These are phyloP conservation scores for Puccinia hordei DNA, from an alignment of 1,284 basidiomycete species.

Conservation along the genomic window DNA sequence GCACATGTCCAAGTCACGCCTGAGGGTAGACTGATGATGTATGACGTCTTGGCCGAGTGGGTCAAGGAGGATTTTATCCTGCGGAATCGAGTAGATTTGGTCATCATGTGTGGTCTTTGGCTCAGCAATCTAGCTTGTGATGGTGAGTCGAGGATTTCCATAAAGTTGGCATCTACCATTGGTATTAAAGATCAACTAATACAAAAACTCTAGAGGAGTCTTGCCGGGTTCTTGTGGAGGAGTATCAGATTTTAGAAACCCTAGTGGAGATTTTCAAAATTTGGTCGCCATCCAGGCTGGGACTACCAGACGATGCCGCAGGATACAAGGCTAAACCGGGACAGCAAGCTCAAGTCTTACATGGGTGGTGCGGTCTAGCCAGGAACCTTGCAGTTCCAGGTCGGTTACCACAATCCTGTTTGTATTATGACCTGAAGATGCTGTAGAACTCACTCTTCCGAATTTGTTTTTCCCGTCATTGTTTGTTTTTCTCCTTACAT, in stretches of 20 bases:
- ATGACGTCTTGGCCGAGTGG: slow-evolving; percentile 22
- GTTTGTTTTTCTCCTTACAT: not conserved
- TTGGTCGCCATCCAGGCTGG: slow-evolving; percentile 23
- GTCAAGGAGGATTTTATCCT: not conserved
- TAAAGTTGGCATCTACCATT: not conserved
- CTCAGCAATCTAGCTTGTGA: slow-evolving; percentile 43
- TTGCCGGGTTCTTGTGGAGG: slow-evolving; percentile 33
- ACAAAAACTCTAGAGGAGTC: slow-evolving; percentile 3
- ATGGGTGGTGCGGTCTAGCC: slow-evolving; percentile 43
- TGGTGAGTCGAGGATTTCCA: slow-evolving; percentile 26
- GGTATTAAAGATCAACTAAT: not conserved
- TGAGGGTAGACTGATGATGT: not conserved
- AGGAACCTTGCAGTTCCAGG: slow-evolving; percentile 48
- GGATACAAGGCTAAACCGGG: slow-evolving; percentile 24
- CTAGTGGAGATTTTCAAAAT: slow-evolving; percentile 3
- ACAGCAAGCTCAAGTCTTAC: slow-evolving; percentile 48
- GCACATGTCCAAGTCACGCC: not conserved
- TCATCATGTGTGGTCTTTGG: slow-evolving; percentile 44
- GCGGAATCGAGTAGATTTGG: slow-evolving; percentile 30
- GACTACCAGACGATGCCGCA: not conserved
- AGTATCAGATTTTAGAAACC: slow-evolving; percentile 27
- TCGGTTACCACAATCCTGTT: slow-evolving; percentile 14
- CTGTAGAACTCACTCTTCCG: not conserved
- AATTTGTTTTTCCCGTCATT: not conserved
- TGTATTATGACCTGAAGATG: not conserved